Percentiles rank a stretch among this genome's conserved stretches.
phyloP scores from a whole-genome alignment of 768 basidiomycete species.

The Glaciozyma martinii region DNA sequence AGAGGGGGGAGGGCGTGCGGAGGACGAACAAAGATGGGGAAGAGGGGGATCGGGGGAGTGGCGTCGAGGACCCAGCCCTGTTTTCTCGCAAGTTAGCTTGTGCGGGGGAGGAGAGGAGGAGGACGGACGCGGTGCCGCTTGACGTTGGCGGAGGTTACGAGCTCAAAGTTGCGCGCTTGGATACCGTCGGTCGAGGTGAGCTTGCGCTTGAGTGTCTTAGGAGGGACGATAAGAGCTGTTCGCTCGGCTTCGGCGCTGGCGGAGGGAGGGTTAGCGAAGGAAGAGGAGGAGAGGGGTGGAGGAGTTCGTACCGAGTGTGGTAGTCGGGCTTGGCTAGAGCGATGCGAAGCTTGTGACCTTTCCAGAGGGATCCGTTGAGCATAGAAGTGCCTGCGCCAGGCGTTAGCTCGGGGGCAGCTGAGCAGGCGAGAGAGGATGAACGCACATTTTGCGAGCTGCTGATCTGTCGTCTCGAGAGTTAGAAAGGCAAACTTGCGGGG shows the following conservation, averaged over 20 bases:
- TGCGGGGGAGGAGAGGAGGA: background rate
- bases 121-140: slow-evolving; percentile 17
- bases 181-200: slow-evolving; percentile 14
- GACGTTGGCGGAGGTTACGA: slow-evolving; percentile 21
- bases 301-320: slow-evolving; percentile 10
- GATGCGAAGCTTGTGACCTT: slow-evolving; percentile 29
- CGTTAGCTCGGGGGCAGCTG: background rate
- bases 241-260: slow-evolving; percentile 6
- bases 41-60: slow-evolving; percentile 9
- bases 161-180: slow-evolving; percentile 18
- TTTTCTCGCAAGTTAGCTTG: background rate
- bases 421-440: background rate
- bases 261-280: background rate
- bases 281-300: background rate
- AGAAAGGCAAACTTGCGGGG: slow-evolving; percentile 26
- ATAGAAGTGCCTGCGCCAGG: slow-evolving; percentile 22
- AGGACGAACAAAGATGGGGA: slow-evolving; percentile 25
- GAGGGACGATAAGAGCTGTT: background rate
- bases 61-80: slow-evolving; percentile 31
- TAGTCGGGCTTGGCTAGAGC: slow-evolving; percentile 19
- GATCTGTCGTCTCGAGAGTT: slow-evolving; percentile 16
- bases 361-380: slow-evolving; percentile 29
- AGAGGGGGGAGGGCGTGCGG: slow-evolving; percentile 17
- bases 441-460: slow-evolving; percentile 23
- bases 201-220: slow-evolving; percentile 22